Percentiles rank a stretch among this genome's conserved stretches.
These are phyloP conservation scores for Anacardium occidentale DNA, from an alignment of 345 rosid genomes.

Conservation along the genomic window DNA sequence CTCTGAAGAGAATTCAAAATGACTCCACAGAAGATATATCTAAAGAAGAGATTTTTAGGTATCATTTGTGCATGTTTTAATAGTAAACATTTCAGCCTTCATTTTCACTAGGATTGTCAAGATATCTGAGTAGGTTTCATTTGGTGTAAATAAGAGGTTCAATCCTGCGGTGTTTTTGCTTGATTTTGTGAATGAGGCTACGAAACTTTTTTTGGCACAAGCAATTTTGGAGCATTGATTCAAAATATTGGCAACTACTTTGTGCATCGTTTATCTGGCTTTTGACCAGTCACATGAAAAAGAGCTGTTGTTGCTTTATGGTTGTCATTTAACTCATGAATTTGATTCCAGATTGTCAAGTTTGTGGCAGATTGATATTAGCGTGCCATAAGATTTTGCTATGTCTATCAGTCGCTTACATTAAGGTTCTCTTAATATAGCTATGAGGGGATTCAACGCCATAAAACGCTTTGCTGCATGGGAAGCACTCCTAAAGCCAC, in stretches of 20 bases:
- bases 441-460: too few species aligned
- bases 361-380: not conserved
- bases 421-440: too few species aligned
- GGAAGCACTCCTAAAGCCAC: too few species aligned
- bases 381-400: not conserved
- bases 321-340: conserved; percentile 5
- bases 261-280: not conserved
- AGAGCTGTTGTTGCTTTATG: conserved; percentile 12
- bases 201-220: not conserved
- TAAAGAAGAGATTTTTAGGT: not conserved
- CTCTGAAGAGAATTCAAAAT: not conserved
- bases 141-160: conserved; percentile 13
- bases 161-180: conserved; percentile 7
- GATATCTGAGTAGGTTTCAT: not conserved
- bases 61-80: not conserved
- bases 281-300: not conserved
- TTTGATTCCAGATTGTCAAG: not conserved
- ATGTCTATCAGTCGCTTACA: too few species aligned
- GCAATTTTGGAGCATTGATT: conserved; percentile 10
- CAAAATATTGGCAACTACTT: not conserved
- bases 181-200: not conserved
- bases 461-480: too few species aligned
- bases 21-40: not conserved
- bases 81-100: not conserved
- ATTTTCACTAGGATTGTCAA: conserved; percentile 6